Evolutionary conservation across 441 rosid species (phyloP), one percentile per base, ranked within the genome.

Genomic region (Erodium chrysanthum): DNA sequence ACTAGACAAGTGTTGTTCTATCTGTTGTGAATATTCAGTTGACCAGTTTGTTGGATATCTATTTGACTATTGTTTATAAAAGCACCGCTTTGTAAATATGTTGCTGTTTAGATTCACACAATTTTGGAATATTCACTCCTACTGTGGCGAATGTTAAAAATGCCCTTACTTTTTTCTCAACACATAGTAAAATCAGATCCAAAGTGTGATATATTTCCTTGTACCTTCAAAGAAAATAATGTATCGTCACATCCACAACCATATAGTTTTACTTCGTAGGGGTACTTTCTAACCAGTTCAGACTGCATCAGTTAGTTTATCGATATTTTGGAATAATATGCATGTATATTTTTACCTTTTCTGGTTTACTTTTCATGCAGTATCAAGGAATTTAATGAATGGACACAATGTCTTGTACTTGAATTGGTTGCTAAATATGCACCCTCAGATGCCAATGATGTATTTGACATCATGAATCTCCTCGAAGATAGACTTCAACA

Each of bases 401-500:
- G 97, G 96, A 90, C 96, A 33, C 98, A 94, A 66, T 91, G 97
- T 76, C 91, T 89, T 73, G 86, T 94, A 80, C 94, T 94, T 77
- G 98, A 94, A 72, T 80, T 94, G 79, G 91, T 83, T 54, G 83
- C 86, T 71, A 94, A 91, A 79, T 94, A 94, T 76, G 84, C 89
- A 61, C 98, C 97, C 0, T 73, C 92, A 22, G 98, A 91, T 59
- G 84, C 76, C 79, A 88, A 83, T 84, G 97, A 94, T 76, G 87
- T 88, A 79, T 94, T 94, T 82, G 96, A 94, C 79, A 87, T 91
- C 67, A 94, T 94, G 98, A 94, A 94, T 81, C 91, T 94, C 75
- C 89, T 94, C 65, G 98, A 91, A 79, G 98, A 94, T 84, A 88
- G 98, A 78, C 98, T 94, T 78, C 96, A 94, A 74, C 97, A 94